phyloP scores from a whole-genome alignment of 2,329 filamentous ascomycete genomes.

The Xylariomycetidae sp. region DNA sequence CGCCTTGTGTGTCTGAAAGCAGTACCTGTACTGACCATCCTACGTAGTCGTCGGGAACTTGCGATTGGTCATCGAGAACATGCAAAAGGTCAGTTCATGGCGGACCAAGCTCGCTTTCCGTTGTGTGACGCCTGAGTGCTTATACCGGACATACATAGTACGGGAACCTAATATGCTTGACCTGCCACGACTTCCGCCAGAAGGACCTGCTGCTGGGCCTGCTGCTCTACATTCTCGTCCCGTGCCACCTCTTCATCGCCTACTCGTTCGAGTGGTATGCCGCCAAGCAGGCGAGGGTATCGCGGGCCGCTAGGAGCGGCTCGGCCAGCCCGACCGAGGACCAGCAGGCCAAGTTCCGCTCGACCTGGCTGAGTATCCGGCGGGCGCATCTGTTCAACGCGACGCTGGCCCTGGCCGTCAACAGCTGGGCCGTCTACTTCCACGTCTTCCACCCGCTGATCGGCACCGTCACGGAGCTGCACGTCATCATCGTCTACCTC shows the following conservation, averaged over 20 bases:
- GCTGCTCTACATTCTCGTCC: slow-evolving; percentile 79
- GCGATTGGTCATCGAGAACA: slow-evolving; percentile 92
- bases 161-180: slow-evolving; percentile 87
- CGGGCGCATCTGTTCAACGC: slow-evolving; percentile 80
- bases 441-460: slow-evolving; percentile 90
- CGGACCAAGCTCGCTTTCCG: no score
- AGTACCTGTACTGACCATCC: no score
- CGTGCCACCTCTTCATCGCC: slow-evolving; percentile 84
- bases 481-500: slow-evolving; percentile 92
- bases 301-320: slow-evolving; percentile 44
- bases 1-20: no score
- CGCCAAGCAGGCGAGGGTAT: slow-evolving; percentile 69
- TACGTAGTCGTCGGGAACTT: slow-evolving; percentile 86
- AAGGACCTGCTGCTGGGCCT: slow-evolving; percentile 73
- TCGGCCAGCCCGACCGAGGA: slow-evolving; percentile 53
- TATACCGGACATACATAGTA: slow-evolving; percentile 53
- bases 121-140: slow-evolving; percentile 6
- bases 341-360: slow-evolving; percentile 61
- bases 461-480: slow-evolving; percentile 83
- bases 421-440: slow-evolving; percentile 84
- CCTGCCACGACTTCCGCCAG: slow-evolving; percentile 79
- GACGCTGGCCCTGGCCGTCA: slow-evolving; percentile 72
- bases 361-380: slow-evolving; percentile 76
- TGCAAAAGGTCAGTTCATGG: slow-evolving; percentile 67
- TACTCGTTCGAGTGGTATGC: slow-evolving; percentile 85